Evolutionary conservation across 805 yeast species (phyloP).

Genomic region (Candida stauntonica): DNA sequence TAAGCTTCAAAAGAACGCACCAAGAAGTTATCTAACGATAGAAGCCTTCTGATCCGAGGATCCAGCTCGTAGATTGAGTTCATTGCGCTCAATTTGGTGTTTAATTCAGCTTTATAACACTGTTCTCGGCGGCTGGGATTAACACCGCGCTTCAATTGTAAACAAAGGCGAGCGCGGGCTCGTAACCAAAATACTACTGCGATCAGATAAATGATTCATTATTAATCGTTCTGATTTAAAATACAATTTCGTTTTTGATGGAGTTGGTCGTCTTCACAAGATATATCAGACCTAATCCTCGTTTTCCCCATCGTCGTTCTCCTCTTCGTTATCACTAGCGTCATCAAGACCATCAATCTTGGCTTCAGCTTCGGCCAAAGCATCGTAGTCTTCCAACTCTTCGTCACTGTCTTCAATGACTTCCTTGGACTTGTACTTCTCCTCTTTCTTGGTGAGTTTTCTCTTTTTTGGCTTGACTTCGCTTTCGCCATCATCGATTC

Average conservation of each 20-base stretch:
- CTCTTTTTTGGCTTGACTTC: constrained; percentile 48
- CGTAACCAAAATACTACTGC: too few species aligned
- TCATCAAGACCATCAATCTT: constrained; percentile 17
- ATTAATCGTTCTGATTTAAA: not conserved
- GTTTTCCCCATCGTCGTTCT: constrained; percentile 14
- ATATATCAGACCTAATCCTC: constrained; percentile 4
- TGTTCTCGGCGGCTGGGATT: not conserved
- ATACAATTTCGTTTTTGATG: not conserved
- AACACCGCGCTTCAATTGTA: not conserved
- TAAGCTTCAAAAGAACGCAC: constrained; percentile 22
- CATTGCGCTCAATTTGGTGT: constrained; percentile 24
- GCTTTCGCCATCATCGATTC: constrained; percentile 16
- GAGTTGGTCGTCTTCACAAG: too few species aligned
- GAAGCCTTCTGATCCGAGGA: constrained; percentile 51
- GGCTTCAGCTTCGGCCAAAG: constrained; percentile 20
- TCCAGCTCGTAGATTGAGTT: constrained; percentile 54
- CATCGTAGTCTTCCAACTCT: constrained; percentile 24
- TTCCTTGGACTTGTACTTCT: constrained; percentile 33
- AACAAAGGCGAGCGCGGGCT: not conserved
- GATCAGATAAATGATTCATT: constrained; percentile 1
- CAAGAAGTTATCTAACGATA: constrained; percentile 58
- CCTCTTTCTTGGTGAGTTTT: constrained; percentile 45
- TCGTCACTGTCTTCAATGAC: constrained; percentile 43
- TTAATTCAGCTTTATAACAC: not conserved
- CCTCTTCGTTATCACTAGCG: constrained; percentile 8